Evolutionary conservation across 257 asterid genomes (phyloP).

Genomic region (Apocynum venetum): DNA sequence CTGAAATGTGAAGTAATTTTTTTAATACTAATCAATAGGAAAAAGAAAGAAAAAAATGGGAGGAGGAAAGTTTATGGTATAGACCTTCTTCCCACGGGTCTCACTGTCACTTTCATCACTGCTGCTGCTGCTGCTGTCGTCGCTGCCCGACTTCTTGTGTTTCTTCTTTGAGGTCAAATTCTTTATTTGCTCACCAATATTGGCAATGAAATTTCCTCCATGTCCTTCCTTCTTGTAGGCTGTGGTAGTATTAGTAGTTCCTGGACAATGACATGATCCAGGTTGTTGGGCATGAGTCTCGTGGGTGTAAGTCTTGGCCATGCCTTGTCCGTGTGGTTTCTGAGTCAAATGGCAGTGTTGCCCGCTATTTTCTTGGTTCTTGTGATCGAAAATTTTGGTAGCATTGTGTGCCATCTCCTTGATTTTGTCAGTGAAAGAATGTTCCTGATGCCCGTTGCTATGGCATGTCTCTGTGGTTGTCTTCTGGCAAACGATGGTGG

Average conservation of each 20-base stretch:
- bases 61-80: too few species aligned
- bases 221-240: constrained; percentile 10
- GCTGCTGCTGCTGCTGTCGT: constrained; percentile 4
- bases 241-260: background rate
- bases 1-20: background rate
- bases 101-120: constrained; percentile 16
- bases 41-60: background rate
- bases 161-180: constrained; percentile 9
- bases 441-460: background rate
- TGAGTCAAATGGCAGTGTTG: background rate
- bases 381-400: constrained; percentile 8
- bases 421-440: constrained; percentile 14
- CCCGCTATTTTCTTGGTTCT: background rate
- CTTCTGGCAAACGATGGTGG: background rate
- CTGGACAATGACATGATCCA: background rate
- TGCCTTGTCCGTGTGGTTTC: background rate
- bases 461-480: constrained; percentile 3
- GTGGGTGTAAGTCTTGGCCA: background rate
- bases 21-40: too few species aligned
- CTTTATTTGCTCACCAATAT: constrained; percentile 14
- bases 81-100: background rate
- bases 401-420: constrained; percentile 17
- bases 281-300: background rate
- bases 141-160: background rate
- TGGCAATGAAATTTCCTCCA: constrained; percentile 3